Conservation (phyloP, 1,284 basidiomycete genomes). For the Earliella scabrosa region DNA sequence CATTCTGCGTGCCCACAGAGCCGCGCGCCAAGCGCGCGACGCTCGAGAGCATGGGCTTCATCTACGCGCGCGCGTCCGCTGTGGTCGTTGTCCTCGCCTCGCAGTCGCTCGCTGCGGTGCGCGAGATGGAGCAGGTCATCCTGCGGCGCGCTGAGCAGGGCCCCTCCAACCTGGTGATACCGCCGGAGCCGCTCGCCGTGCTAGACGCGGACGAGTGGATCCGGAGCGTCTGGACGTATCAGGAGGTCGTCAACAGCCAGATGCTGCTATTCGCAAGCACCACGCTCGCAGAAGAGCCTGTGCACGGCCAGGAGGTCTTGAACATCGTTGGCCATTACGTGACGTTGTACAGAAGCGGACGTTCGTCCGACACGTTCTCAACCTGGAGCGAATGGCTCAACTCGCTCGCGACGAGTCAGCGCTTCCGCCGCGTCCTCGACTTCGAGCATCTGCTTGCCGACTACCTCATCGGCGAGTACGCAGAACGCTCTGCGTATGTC, state of each 20-base stretch:
- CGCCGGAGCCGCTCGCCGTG: slow-evolving; percentile 12
- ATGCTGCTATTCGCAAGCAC: slow-evolving; percentile 13
- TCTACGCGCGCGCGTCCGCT: slow-evolving; percentile 19
- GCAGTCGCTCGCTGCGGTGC: slow-evolving; percentile 18
- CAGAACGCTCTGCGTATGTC: slow-evolving; percentile 21
- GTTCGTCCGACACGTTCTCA: slow-evolving; percentile 20
- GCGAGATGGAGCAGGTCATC: slow-evolving; percentile 15
- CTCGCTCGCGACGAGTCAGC: too few species aligned
- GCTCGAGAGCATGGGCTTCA: slow-evolving; percentile 28
- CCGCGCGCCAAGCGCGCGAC: slow-evolving; percentile 20
- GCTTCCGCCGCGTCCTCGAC: slow-evolving; percentile 19
- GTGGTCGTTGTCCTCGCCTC: slow-evolving; percentile 25
- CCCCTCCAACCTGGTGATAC: not conserved
- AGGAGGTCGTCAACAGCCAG: slow-evolving; percentile 24
- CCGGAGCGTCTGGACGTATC: slow-evolving; percentile 30
- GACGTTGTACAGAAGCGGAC: slow-evolving; percentile 1
- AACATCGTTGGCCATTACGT: slow-evolving; percentile 17
- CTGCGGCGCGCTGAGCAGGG: slow-evolving; percentile 19
- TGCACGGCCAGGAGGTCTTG: slow-evolving; percentile 13
- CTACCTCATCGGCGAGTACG: slow-evolving; percentile 13
- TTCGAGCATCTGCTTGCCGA: slow-evolving; percentile 26
- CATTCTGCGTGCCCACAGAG: slow-evolving; percentile 26
- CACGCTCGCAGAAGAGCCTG: not conserved
- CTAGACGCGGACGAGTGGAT: slow-evolving; percentile 30
- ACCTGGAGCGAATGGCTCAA: too few species aligned